phyloP scores from a whole-genome alignment of 2,329 filamentous ascomycete species.

The Monosporascus sp. region DNA sequence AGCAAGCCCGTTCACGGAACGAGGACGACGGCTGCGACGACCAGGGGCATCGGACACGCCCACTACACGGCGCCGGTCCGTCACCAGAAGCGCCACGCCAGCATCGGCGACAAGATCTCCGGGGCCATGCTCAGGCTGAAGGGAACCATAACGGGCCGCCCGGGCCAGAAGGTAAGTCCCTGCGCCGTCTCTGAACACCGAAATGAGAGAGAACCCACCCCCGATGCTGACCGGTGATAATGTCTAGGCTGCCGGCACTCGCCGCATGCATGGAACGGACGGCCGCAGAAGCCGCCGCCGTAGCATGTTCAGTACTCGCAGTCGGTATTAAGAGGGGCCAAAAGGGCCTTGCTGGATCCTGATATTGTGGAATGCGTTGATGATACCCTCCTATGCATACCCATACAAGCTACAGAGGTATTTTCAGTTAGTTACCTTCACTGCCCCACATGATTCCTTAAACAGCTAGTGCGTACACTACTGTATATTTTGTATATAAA shows the following conservation, averaged over 20 bases:
- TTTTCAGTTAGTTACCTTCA: no score
- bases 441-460: no score
- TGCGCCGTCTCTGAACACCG: not conserved
- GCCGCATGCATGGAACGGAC: constrained; percentile 70
- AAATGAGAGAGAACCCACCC: not conserved
- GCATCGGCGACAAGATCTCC: constrained; percentile 70
- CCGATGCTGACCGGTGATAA: constrained; percentile 3
- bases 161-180: constrained; percentile 60
- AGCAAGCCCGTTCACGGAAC: no score
- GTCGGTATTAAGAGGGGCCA: no score
- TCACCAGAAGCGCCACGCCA: constrained; percentile 63
- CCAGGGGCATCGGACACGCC: constrained; percentile 2
- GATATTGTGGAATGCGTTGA: no score
- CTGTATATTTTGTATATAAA: no score
- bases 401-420: no score
- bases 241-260: constrained; percentile 63
- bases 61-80: constrained; percentile 32
- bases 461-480: no score
- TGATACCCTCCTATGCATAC: no score
- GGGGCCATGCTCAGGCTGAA: constrained; percentile 70
- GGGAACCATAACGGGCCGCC: constrained; percentile 62
- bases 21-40: no score
- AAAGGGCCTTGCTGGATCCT: no score
- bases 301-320: no score
- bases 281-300: constrained; percentile 50